These are phyloP conservation scores for Microsporum ferrugineum DNA, from an alignment of 2,329 filamentous ascomycete species.

Conservation along the genomic window DNA sequence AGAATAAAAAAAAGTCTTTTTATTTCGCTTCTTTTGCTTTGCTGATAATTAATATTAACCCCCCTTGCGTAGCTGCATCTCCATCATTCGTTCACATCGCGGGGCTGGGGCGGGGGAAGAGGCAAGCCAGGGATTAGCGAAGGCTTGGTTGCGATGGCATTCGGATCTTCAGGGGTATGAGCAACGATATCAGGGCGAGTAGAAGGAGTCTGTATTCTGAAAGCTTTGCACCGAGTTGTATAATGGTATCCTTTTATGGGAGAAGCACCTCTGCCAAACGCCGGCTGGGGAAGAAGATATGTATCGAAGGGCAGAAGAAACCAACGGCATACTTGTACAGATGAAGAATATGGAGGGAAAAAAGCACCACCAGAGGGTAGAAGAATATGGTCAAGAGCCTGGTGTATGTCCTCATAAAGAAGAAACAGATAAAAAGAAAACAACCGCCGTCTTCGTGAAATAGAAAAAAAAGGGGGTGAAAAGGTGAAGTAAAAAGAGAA, in stretches of 20 bases:
- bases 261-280: background rate
- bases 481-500: background rate
- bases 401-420: background rate
- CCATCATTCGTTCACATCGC: no score
- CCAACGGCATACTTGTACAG: background rate
- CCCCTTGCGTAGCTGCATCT: no score
- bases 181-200: no score
- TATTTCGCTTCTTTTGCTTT: no score
- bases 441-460: background rate
- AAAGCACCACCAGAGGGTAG: background rate
- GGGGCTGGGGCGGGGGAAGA: no score
- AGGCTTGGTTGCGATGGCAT: no score
- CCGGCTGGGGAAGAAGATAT: background rate
- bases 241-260: background rate
- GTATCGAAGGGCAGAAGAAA: background rate
- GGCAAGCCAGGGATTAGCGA: no score
- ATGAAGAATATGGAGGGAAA: background rate
- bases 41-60: no score
- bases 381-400: background rate
- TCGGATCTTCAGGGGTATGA: no score
- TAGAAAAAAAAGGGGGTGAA: background rate
- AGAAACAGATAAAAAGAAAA: background rate
- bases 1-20: no score
- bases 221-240: background rate
- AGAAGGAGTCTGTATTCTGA: background rate